A percentile compares a stretch with the other conserved stretches of the same genome.
phyloP scores from a whole-genome alignment of 2,329 filamentous ascomycete species.

The Fusarium subtropicale region DNA sequence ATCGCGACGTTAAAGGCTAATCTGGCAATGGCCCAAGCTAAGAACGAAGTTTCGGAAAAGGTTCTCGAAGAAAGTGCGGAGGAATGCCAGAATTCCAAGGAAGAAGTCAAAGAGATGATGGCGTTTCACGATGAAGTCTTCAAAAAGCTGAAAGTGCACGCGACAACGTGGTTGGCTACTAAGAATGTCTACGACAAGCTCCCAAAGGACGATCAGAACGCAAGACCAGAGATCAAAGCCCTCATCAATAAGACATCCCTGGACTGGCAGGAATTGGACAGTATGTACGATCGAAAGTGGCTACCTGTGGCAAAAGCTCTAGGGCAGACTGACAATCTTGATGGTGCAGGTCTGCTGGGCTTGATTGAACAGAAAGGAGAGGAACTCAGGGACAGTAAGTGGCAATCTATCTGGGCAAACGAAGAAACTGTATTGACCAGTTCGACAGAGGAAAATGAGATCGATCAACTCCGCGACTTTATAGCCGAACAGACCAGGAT shows the following conservation, averaged over 20 bases:
- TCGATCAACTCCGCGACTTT: too few relatives aligned
- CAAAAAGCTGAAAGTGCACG: background rate
- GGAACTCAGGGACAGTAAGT: constrained; percentile 1
- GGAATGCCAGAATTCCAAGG: background rate
- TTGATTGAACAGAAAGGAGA: background rate
- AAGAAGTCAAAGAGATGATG: background rate
- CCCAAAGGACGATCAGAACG: background rate
- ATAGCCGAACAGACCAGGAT: background rate
- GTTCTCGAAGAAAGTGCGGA: background rate
- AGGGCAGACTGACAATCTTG: background rate
- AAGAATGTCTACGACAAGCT: background rate
- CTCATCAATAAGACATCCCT: background rate
- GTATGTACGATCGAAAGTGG: constrained; percentile 2
- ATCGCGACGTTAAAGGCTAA: background rate
- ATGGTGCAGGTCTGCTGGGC: background rate
- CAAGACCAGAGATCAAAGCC: background rate
- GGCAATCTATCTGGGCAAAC: too few relatives aligned
- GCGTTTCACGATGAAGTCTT: constrained; percentile 6
- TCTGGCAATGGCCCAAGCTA: background rate
- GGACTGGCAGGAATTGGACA: background rate
- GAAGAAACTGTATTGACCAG: background rate
- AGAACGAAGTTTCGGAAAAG: background rate
- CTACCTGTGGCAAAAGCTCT: background rate
- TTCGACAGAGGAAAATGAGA: background rate
- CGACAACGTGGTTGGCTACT: background rate